Evolutionary conservation across 441 rosid genomes (phyloP), one percentile per base, ranked within the genome.

Genomic region (Gossypium gossypioides): DNA sequence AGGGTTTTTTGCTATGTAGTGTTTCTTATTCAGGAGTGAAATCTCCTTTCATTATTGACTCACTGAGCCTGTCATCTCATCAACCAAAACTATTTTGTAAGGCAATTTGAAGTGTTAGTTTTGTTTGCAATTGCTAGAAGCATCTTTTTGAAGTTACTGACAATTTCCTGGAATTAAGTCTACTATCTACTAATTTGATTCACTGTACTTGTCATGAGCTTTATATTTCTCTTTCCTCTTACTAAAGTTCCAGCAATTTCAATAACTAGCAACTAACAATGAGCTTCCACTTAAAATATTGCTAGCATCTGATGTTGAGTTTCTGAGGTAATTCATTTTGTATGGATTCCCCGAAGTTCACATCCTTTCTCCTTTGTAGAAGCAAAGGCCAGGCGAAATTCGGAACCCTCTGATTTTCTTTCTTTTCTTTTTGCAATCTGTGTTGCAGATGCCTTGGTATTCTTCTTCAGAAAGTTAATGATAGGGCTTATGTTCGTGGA

Each of bases 391-490:
- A 62, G 9, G 19, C 59, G 51, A 50, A 74, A 69, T 32, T 18
- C 60, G 73, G 32, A 72, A 65, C 51, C 13, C n/a, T 48, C 13
- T 44, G 42, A 22, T 54, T 62, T 3, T 68, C 48, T 60, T 50
- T 50, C 18, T 18, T 0, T 21, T 32, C 25, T 32, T 51, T 6
- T 59, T 72, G 29, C 52, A 62, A 56, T 69, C 68, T 37, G 48
- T 42, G 9, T 48, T 81, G 75, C 83, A 96, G 99, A 78, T 92
- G 99, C 84, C 84, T 92, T 51, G 98, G 99, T 44, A 81, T 92
- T 83, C 97, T 96, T 80, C 90, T 96, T 78, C 99, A 92, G 82
- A 96, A 96, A 84, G 91, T 92, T 75, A 92, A 84, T 74, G 97
- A 92, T 78, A 84, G 92, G 80, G 83, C 81, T 73, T 96, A 88